Conservation (phyloP, 2,329 filamentous ascomycete genomes). For the Dactylonectria macrodidyma region DNA sequence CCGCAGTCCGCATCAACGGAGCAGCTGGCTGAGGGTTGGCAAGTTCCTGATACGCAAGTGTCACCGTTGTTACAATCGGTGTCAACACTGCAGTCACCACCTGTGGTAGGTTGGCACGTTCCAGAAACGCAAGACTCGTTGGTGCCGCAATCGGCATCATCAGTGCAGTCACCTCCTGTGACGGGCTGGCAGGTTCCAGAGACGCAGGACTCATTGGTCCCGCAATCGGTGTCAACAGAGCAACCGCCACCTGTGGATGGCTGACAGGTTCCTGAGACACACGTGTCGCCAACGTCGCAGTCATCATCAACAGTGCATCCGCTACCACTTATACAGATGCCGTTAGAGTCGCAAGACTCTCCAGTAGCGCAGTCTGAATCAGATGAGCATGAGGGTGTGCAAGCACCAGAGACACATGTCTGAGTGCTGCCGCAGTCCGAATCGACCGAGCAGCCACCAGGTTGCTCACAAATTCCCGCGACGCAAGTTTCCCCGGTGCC, state of each 20-base stretch:
- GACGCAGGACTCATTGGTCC: not conserved
- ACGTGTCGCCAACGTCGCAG: not conserved
- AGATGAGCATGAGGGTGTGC: too few species aligned
- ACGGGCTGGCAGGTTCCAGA: not conserved
- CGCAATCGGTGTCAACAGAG: not conserved
- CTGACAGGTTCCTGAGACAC: slow-evolving; percentile 5
- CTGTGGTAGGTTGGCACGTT: not conserved
- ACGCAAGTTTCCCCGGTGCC: slow-evolving; percentile 1
- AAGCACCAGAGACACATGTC: too few species aligned
- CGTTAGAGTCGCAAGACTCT: slow-evolving; percentile 5
- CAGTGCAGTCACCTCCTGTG: not conserved
- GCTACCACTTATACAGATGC: not conserved
- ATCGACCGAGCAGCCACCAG: slow-evolving; percentile 6
- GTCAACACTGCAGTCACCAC: not conserved
- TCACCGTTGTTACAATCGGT: not conserved
- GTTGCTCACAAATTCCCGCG: slow-evolving; percentile 5
- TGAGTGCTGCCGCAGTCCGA: slow-evolving; percentile 15
- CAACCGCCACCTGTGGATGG: not conserved
- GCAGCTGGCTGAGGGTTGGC: not conserved
- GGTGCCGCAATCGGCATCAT: not conserved
- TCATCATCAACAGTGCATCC: not conserved
- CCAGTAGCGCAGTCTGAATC: slow-evolving; percentile 14
- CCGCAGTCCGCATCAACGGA: not conserved
- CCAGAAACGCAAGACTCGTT: not conserved
- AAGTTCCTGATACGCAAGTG: not conserved